Base-by-base conservation (phyloP, 2,329 filamentous ascomycete genomes). In the Scedosporium boydii region DNA sequence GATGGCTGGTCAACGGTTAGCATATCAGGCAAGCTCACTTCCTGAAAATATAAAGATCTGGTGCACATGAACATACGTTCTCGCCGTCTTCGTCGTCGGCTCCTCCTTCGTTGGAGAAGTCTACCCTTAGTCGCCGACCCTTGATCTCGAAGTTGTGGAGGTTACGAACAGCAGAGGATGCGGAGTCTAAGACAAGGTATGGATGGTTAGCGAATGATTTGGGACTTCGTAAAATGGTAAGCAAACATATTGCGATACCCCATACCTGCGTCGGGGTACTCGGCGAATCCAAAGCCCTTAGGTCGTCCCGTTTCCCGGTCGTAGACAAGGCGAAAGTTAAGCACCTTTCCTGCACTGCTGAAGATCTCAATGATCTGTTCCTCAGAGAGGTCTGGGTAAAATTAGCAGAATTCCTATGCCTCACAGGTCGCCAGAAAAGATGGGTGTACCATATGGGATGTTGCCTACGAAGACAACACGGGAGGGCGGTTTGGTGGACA, bases 361-460 rank as follows among this genome's bases (percentile, higher is more conserved):
- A 98, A 96, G 65, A 96, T 96, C 69, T 97, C 91, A 72, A 88
- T 89, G 69, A 99, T 96, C 73, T 96, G 90, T 74, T 98, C 93
- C 77, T 99, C 95, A 34, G 92, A 96, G 67, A 97, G 87, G 66
- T 93, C 93, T 96, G 70, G n/a, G 26, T 23, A 60, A 12, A 27
- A 55, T 56, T 38, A 61, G 59, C 16, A 41, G 6, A 7, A 34
- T 27, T 27, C 12, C 44, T 12, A 18, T 5, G 44, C 21, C 14
- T 6, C 9, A 12, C 6, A 7, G 34, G 16, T 42, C 4, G 10
- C n/a, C 16, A 9, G 3, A 18, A 23, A 10, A 29, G 21, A 26
- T 4, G 61, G 29, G 69, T 76, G 67, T 76, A 88, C 87, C 89
- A 75, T 92, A 93, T n/a, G 88, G 87, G 68, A 91, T 92, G 71